Conservation (phyloP, 176 grass and related monocot genomes). For the Eleusine coracana region DNA sequence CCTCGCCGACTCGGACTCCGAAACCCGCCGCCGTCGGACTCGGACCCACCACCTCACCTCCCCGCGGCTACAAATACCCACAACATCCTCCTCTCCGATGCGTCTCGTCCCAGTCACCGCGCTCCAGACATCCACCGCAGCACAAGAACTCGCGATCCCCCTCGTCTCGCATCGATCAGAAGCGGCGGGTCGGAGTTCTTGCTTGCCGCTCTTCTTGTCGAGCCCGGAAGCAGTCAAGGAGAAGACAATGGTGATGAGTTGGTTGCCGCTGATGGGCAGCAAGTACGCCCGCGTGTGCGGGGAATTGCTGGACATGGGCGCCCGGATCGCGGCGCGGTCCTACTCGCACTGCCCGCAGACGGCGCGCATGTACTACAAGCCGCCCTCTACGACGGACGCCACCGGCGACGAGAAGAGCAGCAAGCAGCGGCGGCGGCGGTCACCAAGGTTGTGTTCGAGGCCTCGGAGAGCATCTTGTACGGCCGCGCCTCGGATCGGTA, state of each 20-base stretch:
- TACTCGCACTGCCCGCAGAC: constrained; percentile 72
- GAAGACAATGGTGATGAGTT: constrained; percentile 8
- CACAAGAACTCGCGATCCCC: neutral
- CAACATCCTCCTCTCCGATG: neutral
- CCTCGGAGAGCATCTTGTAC: constrained; percentile 35
- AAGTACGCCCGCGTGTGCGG: constrained; percentile 36
- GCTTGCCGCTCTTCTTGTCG: neutral
- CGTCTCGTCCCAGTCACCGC: neutral
- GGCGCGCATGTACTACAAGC: constrained; percentile 69
- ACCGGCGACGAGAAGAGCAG: neutral
- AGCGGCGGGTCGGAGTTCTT: neutral
- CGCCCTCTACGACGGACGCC: constrained; percentile 41
- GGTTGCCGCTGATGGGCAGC: constrained; percentile 35
- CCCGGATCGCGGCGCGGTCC: constrained; percentile 53
- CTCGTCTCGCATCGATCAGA: neutral
- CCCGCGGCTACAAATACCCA: constrained; percentile 6
- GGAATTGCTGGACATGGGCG: constrained; percentile 52
- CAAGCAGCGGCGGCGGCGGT: neutral
- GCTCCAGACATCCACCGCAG: neutral
- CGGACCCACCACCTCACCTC: neutral
- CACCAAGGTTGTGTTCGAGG: constrained; percentile 1
- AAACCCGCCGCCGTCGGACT: neutral
- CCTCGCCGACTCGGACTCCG: neutral
- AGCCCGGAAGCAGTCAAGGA: neutral
- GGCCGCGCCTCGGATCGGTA: neutral